A percentile compares a stretch with the other conserved stretches of the same genome.
phyloP scores from a whole-genome alignment of 257 asterid species.

The Lavandula angustifolia region DNA sequence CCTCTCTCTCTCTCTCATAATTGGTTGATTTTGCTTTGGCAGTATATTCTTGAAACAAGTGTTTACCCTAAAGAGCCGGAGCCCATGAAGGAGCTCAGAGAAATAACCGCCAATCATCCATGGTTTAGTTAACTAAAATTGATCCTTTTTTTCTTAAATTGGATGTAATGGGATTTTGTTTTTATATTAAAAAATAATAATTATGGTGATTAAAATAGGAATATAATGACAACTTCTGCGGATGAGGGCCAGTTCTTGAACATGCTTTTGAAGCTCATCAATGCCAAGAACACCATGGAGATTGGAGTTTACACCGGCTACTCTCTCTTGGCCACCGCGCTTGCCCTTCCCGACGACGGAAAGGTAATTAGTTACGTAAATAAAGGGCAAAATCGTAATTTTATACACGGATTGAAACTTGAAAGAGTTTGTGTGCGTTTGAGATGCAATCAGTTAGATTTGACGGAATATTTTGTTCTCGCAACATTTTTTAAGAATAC shows the following conservation, averaged over 20 bases:
- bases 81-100: conserved; percentile 84
- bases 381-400: too few species aligned
- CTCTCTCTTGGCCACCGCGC: conserved; percentile 87
- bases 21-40: background rate
- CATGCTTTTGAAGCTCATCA: conserved; percentile 82
- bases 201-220: conserved; percentile 42
- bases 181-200: too few species aligned
- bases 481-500: too few species aligned
- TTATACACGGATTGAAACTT: too few species aligned
- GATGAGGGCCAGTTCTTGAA: conserved; percentile 85
- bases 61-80: conserved; percentile 88
- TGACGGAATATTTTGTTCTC: too few species aligned
- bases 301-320: conserved; percentile 56
- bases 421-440: too few species aligned
- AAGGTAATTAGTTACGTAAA: conserved; percentile 41
- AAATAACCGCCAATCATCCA: conserved; percentile 88
- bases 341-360: conserved; percentile 78
- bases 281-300: conserved; percentile 30
- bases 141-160: too few species aligned
- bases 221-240: conserved; percentile 82
- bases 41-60: conserved; percentile 86
- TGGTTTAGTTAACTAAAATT: conserved; percentile 44
- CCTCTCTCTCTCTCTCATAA: too few species aligned
- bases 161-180: too few species aligned
- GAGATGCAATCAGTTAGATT: too few species aligned